phyloP scores from a whole-genome alignment of 2,329 filamentous ascomycete species.

The Drechslerella coelobrocha region DNA sequence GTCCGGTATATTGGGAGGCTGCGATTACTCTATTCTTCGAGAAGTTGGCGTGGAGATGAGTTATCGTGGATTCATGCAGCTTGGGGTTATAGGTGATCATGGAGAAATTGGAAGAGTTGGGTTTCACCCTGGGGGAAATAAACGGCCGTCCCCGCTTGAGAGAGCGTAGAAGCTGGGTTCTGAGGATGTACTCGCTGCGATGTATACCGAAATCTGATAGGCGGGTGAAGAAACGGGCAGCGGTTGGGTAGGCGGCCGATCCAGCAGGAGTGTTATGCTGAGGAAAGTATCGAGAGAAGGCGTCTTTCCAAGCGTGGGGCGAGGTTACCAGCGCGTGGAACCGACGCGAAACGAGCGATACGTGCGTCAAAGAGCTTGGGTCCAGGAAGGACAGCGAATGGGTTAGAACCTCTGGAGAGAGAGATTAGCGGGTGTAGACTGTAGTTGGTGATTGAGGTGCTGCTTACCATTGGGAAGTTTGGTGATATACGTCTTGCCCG shows the following conservation, averaged over 20 bases:
- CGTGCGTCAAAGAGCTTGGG: constrained; percentile 79
- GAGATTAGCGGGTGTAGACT: not conserved
- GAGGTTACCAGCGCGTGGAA: constrained; percentile 88
- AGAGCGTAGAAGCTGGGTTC: constrained; percentile 82
- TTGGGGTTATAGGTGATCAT: constrained; percentile 49
- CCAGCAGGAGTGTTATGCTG: constrained; percentile 52
- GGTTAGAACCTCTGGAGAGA: constrained; percentile 78
- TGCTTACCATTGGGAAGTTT: constrained; percentile 40
- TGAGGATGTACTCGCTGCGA: constrained; percentile 92
- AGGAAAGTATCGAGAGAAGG: constrained; percentile 88
- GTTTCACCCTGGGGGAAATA: constrained; percentile 23
- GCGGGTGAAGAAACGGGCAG: constrained; percentile 74
- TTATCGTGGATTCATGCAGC: constrained; percentile 43
- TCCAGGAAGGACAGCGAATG: constrained; percentile 90
- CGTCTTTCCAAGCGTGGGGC: constrained; percentile 90
- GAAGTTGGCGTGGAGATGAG: constrained; percentile 46
- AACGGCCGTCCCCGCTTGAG: constrained; percentile 61
- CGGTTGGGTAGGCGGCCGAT: constrained; percentile 52
- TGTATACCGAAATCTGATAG: constrained; percentile 86
- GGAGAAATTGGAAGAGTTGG: constrained; percentile 40
- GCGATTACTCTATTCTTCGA: constrained; percentile 36
- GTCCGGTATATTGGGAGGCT: constrained; percentile 37
- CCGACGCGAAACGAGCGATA: constrained; percentile 84
- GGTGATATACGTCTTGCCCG: constrained; percentile 39
- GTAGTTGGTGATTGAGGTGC: not conserved